Evolutionary conservation across 2,329 filamentous ascomycete species (phyloP), one percentile per base, ranked within the genome.

Genomic region (Phyllosticta citribraziliensis): DNA sequence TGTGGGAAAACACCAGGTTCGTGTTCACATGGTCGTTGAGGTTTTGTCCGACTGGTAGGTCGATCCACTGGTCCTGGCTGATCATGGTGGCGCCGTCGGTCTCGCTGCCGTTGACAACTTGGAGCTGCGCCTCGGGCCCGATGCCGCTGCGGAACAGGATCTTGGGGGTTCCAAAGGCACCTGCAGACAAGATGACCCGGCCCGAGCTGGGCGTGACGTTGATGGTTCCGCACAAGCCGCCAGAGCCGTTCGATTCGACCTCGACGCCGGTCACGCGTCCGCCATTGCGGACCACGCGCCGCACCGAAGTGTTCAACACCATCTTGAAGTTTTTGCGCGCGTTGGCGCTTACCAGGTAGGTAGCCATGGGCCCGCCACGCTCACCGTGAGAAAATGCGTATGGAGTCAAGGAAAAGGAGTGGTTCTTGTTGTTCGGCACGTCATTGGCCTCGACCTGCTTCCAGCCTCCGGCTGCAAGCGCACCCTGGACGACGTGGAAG

Each of bases 111-210:
- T 76, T 73, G 50, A 80, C 79, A 24, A 74, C 69, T 52, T 70
- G 70, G 54, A 80, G 75, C 68, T 79, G 76, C 53, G 74, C 75
- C 57, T 73, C 72, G 22, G 85, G 85, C 4, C 87, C 88, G 64
- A 88, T 89, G 65, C 87, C 85, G 74, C 83, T 86, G 67, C 86
- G 80, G 73, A 88, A 78, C 2, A 90, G 79, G 55, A 91, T 76
- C 73, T 88, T 88, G 14, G 86, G 78, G 1, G 85, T 85, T n/a
- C 85, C 85, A 64, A 90, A 88, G 1, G 86, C 77, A 55, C 88
- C 88, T 1, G 85, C 83, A 19, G 87, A 82, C 33, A 89, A 75
- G 65, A 90, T 82, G 53, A 90, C 86, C 57, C 85, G 82, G 10
- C 88, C 87, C 12, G 80, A 82, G 47, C 74, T 72, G 4, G 78